Conservation (phyloP, 2,329 filamentous ascomycete species). For the Colletotrichum eleusines region DNA sequence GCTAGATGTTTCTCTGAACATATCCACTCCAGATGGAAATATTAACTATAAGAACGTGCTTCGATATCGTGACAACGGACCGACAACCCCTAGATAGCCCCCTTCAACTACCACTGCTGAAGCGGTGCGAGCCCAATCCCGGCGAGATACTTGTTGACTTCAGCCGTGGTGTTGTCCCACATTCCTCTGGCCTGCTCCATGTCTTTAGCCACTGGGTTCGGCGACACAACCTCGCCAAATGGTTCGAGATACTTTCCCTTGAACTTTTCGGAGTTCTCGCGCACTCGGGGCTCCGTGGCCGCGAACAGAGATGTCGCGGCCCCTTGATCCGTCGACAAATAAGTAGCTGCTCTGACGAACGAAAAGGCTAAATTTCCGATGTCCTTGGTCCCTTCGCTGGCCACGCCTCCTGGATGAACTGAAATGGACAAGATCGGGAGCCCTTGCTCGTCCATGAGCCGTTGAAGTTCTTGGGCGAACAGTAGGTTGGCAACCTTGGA, state of each 20-base stretch:
- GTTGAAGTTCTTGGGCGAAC: slow-evolving; percentile 45
- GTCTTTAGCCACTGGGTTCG: slow-evolving; percentile 39
- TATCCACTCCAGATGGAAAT: not conserved
- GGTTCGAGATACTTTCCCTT: slow-evolving; percentile 44
- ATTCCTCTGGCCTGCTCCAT: slow-evolving; percentile 32
- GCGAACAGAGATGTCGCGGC: slow-evolving; percentile 43
- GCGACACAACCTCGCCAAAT: slow-evolving; percentile 27
- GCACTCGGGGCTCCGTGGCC: slow-evolving; percentile 41
- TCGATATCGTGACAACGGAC: not conserved
- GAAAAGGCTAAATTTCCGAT: slow-evolving; percentile 25
- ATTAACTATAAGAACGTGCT: too few relatives aligned
- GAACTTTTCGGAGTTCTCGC: slow-evolving; percentile 30
- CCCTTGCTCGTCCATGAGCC: slow-evolving; percentile 38
- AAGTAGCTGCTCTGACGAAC: slow-evolving; percentile 23
- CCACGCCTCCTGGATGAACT: slow-evolving; percentile 43
- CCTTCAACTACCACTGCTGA: not conserved
- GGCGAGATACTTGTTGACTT: slow-evolving; percentile 36
- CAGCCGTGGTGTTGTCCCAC: slow-evolving; percentile 42
- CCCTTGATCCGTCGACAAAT: slow-evolving; percentile 41
- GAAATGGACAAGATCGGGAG: slow-evolving; percentile 42
- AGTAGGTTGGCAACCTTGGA: slow-evolving; percentile 45
- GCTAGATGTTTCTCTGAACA: not conserved
- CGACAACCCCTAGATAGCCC: not conserved
- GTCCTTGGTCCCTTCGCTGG: slow-evolving; percentile 11
- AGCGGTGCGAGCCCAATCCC: slow-evolving; percentile 23